Conservation (phyloP, 108 stramenopile species). For the Phaeodactylum tricornutum region DNA sequence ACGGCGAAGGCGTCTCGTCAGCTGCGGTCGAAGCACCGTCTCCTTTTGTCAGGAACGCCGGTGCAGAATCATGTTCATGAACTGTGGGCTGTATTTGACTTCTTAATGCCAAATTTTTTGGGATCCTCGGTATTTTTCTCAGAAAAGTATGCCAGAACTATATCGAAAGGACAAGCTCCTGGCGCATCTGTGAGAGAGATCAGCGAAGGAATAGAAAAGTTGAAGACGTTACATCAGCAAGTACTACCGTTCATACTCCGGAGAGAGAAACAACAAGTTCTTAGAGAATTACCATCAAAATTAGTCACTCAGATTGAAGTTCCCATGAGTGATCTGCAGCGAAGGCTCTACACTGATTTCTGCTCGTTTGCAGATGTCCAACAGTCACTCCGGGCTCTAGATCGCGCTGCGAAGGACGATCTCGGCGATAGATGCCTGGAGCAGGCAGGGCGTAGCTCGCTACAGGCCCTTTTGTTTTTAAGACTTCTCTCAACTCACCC, state of each 20-base stretch:
- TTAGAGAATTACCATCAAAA: constrained; percentile 93
- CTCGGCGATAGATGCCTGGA: background rate
- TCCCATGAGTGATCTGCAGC: constrained; percentile 57
- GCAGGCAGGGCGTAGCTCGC: background rate
- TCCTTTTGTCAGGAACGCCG: constrained; percentile 89
- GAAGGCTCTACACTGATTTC: constrained; percentile 39
- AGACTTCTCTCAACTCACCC: constrained; percentile 87
- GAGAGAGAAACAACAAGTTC: constrained; percentile 87
- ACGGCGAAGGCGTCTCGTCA: constrained; percentile 77
- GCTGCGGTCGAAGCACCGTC: constrained; percentile 53
- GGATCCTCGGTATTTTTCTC: constrained; percentile 63
- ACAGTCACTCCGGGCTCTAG: constrained; percentile 19
- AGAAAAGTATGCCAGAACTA: constrained; percentile 78
- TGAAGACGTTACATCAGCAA: constrained; percentile 86
- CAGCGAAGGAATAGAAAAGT: constrained; percentile 45
- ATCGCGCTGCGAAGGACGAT: background rate
- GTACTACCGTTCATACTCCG: constrained; percentile 91
- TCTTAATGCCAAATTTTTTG: constrained; percentile 94
- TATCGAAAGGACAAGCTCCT: constrained; percentile 48
- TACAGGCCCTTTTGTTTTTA: constrained; percentile 57
- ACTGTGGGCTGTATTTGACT: constrained; percentile 96
- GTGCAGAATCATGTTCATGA: constrained; percentile 97
- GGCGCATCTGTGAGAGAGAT: constrained; percentile 52
- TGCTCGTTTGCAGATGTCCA: constrained; percentile 24
- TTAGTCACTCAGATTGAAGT: constrained; percentile 78